phyloP scores from a whole-genome alignment of 2,329 filamentous ascomycete species.

The Penicillium thymicola region DNA sequence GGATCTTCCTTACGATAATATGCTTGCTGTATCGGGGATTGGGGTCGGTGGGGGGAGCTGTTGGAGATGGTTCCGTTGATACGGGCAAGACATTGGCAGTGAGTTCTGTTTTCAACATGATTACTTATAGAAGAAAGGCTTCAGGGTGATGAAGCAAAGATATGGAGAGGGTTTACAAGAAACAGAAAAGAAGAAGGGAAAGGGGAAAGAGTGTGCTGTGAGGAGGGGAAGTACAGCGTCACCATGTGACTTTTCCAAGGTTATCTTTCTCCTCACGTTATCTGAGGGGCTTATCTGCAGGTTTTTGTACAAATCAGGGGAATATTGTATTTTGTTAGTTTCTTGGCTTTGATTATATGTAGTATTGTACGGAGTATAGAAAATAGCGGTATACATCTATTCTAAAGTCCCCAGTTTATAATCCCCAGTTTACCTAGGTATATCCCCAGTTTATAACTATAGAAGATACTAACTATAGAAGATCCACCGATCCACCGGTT shows the following conservation, averaged over 20 bases:
- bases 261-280: slow-evolving; percentile 31
- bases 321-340: too few species aligned
- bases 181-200: neutral
- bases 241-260: slow-evolving; percentile 23
- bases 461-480: too few species aligned
- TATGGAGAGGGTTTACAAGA: neutral
- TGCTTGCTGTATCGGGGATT: slow-evolving; percentile 32
- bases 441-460: too few species aligned
- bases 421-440: too few species aligned
- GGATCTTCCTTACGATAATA: slow-evolving; percentile 29
- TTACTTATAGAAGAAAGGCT: neutral
- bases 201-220: neutral
- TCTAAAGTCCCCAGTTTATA: neutral
- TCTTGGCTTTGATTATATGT: neutral
- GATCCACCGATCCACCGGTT: slow-evolving; percentile 9
- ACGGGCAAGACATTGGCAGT: slow-evolving; percentile 9
- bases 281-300: slow-evolving; percentile 14
- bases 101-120: slow-evolving; percentile 24
- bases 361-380: neutral
- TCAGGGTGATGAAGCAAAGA: neutral
- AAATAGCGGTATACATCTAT: neutral
- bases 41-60: slow-evolving; percentile 21
- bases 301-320: neutral
- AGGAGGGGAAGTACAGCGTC: slow-evolving; percentile 1
- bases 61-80: slow-evolving; percentile 14